Evolutionary conservation across 495 filamentous ascomycete species (phyloP).

Genomic region (Penicillium ochrochloron): DNA sequence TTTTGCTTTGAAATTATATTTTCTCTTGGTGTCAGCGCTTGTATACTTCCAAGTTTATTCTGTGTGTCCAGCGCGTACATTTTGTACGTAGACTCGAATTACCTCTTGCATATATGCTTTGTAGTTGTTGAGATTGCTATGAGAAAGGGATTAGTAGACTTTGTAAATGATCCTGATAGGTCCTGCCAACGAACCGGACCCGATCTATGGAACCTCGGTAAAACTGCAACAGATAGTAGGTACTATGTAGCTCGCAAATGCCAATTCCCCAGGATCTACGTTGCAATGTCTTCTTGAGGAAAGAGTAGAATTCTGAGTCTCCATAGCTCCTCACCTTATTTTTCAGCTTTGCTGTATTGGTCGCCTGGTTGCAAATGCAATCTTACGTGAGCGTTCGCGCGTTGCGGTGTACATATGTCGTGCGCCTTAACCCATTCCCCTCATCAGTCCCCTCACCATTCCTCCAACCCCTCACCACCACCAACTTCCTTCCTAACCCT

Average conservation of each 20-base stretch:
- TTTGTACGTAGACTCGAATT: conserved; percentile 21
- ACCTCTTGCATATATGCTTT: conserved; percentile 19
- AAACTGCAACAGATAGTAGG: neutral
- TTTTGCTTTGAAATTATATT: conserved; percentile 2
- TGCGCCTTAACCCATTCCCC: neutral
- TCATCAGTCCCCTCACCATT: conserved; percentile 1
- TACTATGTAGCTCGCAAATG: too few relatives aligned
- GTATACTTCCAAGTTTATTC: neutral
- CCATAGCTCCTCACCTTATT: too few relatives aligned
- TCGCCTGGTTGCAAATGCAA: neutral
- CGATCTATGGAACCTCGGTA: neutral
- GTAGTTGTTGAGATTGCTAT: neutral
- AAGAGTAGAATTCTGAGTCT: neutral
- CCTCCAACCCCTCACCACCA: conserved; percentile 8
- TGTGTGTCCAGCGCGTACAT: conserved; percentile 3
- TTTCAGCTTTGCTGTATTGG: neutral
- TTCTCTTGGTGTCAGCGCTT: conserved; percentile 15
- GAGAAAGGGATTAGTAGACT: neutral
- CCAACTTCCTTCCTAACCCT: neutral
- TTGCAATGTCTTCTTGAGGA: neutral
- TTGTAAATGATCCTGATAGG: neutral
- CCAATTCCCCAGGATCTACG: neutral
- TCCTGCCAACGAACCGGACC: neutral
- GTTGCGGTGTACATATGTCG: neutral
- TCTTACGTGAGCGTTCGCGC: neutral